Percentiles rank a stretch among this genome's conserved stretches.
Evolutionary conservation across 257 asterid genomes (phyloP).

Genomic region (Nicotiana attenuata): DNA sequence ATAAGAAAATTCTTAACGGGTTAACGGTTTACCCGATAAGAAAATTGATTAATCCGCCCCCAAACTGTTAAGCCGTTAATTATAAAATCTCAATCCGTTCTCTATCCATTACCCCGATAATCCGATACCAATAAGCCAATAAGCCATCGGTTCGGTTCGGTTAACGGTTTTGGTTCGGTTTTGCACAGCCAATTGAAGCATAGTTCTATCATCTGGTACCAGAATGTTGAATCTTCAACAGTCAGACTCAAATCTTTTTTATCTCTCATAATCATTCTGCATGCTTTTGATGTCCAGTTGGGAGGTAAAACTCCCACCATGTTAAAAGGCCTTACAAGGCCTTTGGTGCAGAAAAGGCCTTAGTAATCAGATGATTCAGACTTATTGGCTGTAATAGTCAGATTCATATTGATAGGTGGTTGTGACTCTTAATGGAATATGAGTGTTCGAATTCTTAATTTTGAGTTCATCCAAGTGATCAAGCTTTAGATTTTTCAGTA

Average conservation of each 20-base stretch:
- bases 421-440: neutral
- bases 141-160: no score
- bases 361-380: neutral
- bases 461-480: neutral
- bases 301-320: neutral
- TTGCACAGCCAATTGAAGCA: neutral
- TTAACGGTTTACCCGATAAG: no score
- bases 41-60: no score
- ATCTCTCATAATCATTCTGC: neutral
- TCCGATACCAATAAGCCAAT: no score
- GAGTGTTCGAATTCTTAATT: neutral
- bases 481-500: neutral
- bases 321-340: neutral
- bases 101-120: no score
- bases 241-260: neutral
- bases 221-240: neutral
- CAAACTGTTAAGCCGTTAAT: no score
- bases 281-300: neutral
- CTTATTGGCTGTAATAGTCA: neutral
- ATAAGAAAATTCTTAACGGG: no score
- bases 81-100: no score
- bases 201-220: neutral
- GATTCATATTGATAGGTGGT: neutral
- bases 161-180: no score
- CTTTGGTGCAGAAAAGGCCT: neutral